These are phyloP conservation scores for Coemansia sp. DNA, from an alignment of 192 early-diverging fungal genomes.

Conservation along the genomic window DNA sequence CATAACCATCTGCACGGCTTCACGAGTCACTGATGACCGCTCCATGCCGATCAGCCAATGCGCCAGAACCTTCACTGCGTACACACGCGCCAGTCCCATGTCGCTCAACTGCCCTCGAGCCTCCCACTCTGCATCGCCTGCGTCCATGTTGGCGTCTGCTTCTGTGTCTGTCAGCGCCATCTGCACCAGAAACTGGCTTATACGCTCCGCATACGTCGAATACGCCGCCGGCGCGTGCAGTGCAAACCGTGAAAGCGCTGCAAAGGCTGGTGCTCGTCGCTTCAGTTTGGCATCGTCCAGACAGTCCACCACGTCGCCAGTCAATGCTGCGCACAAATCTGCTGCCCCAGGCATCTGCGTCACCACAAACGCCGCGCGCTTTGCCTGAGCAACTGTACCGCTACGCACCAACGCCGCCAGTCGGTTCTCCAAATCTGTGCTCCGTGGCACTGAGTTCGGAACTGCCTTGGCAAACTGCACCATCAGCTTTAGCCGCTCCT, in stretches of 20 bases:
- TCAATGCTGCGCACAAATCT: slow-evolving; percentile 53
- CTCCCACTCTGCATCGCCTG: slow-evolving; percentile 63
- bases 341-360: slow-evolving; percentile 58
- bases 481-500: slow-evolving; percentile 55
- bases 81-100: slow-evolving; percentile 27
- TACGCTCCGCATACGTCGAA: slow-evolving; percentile 52
- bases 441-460: slow-evolving; percentile 54
- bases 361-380: slow-evolving; percentile 70
- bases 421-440: slow-evolving; percentile 34
- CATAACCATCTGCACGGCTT: slow-evolving; percentile 68
- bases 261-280: slow-evolving; percentile 43
- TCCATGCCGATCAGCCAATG: slow-evolving; percentile 61
- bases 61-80: slow-evolving; percentile 60
- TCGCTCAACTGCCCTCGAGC: slow-evolving; percentile 59
- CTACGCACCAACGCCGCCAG: slow-evolving; percentile 54
- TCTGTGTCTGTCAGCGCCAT: slow-evolving; percentile 16
- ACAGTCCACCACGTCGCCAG: slow-evolving; percentile 46
- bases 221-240: slow-evolving; percentile 59
- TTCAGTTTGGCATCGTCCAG: slow-evolving; percentile 31
- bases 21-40: slow-evolving; percentile 48
- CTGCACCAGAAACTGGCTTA: slow-evolving; percentile 64
- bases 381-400: slow-evolving; percentile 66
- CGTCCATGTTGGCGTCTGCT: slow-evolving; percentile 1
- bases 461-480: slow-evolving; percentile 71
- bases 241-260: slow-evolving; percentile 64